Base-by-base conservation (phyloP, 331 rosid species). In the Malus hybrid region DNA sequence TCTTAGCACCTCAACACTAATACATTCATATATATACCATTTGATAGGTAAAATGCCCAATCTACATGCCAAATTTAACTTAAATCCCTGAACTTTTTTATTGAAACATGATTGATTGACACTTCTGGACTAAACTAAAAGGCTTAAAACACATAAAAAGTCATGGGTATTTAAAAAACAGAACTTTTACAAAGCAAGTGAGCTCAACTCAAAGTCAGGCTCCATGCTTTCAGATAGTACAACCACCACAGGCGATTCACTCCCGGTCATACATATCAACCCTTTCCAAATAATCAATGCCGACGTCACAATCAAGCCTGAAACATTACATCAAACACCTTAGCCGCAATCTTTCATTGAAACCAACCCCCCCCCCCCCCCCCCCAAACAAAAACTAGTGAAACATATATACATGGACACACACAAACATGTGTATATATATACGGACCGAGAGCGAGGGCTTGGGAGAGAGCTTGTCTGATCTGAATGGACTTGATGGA, bases 171-270 rank as follows among this genome's bases (percentile, higher is more conserved):
- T 20, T 18, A 7, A 64, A 60, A 10, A 18, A 52, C 20, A 15
- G n/a, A 44, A 39, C 19, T 46, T 74, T 14, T 24, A 28, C 28
- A 33, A 53, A 24, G 46, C 4, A n/a, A 18, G 0, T 2, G 8
- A 15, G 16, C 14, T 4, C 34, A 70, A 60, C 91, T 79, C 69
- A 85, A 93, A 91, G 26, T 94, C 97, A 15, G 96, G 98, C 77
- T 93, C 98, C 97, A 93, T 93, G 82, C 98, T 89, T 74, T 65
- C 97, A 69, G 97, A 79, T 75, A 89, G 89, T 79, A 93, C 98
- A 73, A 89, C 95, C 24, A 89, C 93, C 19, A 86, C 95, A 2
- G 97, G 97, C 10, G 97, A 91, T 77, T 89, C 95, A 75, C 90
- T 88, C 53, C 97, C 92, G 36, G 90, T 86, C 18, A 90, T 63